These are phyloP conservation scores for Starmera pachycereana DNA, from an alignment of 805 yeast species.

Conservation along the genomic window DNA sequence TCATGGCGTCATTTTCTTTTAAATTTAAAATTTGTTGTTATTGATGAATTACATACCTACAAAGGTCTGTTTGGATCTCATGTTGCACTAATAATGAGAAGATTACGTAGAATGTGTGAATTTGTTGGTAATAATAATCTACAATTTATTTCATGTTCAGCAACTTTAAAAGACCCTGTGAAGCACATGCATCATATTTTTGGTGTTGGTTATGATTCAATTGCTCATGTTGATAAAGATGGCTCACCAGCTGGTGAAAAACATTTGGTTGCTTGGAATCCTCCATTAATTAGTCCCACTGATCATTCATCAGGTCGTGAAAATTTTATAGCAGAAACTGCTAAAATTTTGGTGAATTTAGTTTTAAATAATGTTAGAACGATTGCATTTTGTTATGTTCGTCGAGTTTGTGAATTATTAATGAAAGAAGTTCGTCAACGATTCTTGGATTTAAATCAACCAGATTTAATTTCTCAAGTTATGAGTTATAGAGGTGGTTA, in stretches of 20 bases:
- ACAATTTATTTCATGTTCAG: conserved; percentile 83
- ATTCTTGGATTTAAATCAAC: conserved; percentile 32
- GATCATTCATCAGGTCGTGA: conserved; percentile 55
- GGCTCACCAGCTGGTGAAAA: conserved; percentile 86
- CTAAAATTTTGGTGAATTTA: conserved; percentile 58
- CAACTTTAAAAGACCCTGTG: conserved; percentile 72
- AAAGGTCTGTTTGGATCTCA: conserved; percentile 89
- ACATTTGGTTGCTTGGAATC: conserved; percentile 73
- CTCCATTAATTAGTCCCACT: conserved; percentile 54
- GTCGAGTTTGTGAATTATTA: conserved; percentile 77
- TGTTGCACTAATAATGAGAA: conserved; percentile 74
- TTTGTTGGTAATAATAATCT: conserved; percentile 41
- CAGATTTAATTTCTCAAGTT: conserved; percentile 46
- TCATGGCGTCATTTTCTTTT: conserved; percentile 63
- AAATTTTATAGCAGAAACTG: conserved; percentile 66
- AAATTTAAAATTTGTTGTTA: conserved; percentile 61
- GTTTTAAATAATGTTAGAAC: conserved; percentile 59
- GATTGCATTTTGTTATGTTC: conserved; percentile 81
- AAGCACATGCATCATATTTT: conserved; percentile 66
- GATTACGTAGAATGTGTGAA: conserved; percentile 59
- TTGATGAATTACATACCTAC: conserved; percentile 82
- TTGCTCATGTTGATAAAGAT: conserved; percentile 57
- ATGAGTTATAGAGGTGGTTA: conserved; percentile 97
- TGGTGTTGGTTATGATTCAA: conserved; percentile 45
- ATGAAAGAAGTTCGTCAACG: conserved; percentile 72